Base-by-base conservation (phyloP, 2,329 filamentous ascomycete genomes). In the Aspergillus fumigatus region DNA sequence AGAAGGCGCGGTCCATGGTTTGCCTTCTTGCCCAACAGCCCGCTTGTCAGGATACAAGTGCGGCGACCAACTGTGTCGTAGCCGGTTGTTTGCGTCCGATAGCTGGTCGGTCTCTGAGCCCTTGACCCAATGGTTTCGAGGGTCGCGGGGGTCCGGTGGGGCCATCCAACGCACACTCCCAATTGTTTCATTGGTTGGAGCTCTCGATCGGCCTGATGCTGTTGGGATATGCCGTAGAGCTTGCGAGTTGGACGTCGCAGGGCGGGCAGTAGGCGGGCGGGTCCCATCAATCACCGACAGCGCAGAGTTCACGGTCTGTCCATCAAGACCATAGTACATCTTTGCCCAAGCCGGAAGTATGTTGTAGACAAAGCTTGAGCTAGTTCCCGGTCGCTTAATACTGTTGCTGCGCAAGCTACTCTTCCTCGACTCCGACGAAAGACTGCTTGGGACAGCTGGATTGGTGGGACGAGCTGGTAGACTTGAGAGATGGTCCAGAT, bases 1-100 rank as follows among this genome's bases (percentile, higher is more conserved):
- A 1, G 86, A 87, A 1, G 90, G 90, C 1, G 90, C 86, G 58
- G 86, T 84, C 89, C 90, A 94, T 17, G 86, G 79, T 67, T 83
- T 88, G 40, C 63, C 75, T 57, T 63, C 72, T 62, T 78, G 83
- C 57, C 78, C 74, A 54, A 79, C 78, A 48, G 83, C 79, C 17
- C 86, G 79, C 56, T 83, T 80, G 67, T 92, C 88, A 11, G 79
- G 77, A 51, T 82, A 81, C 29, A 92, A 75, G 72, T 92, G 89
- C 9, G 89, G 88, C 3, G 88, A 90, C 86, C 88, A 90, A 60
- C 88, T 80, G 62, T 70, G 84, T 81, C 40, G 86, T 83, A 53
- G 80, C 78, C 69, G 67, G 51, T 71, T 62, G n/a, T 74, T 71
- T 14, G 70, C 70, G 3, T 67, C 63, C 26, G 52, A 59, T 45